Percentiles rank a stretch among this genome's conserved stretches.
These are phyloP conservation scores for Cantharellus cinnabarinus DNA, from an alignment of 768 basidiomycete genomes.

Conservation along the genomic window DNA sequence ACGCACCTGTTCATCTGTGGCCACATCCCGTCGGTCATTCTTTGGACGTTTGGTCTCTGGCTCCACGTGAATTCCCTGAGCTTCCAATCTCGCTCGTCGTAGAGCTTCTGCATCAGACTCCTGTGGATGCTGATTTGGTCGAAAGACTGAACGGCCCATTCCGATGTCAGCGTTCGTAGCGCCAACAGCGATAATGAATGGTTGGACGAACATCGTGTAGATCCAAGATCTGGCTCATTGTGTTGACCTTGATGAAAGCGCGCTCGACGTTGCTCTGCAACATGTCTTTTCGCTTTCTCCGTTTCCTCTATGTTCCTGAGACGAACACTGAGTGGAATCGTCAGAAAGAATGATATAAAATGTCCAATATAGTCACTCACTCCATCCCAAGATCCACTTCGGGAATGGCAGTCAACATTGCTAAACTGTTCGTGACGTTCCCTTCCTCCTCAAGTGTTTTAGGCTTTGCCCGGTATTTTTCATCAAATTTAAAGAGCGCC, in stretches of 20 bases:
- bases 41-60: conserved; percentile 3
- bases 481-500: conserved; percentile 50
- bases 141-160: conserved; percentile 32
- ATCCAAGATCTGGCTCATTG: conserved; percentile 71
- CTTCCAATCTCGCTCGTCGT: conserved; percentile 70
- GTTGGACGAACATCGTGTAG: conserved; percentile 58
- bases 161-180: neutral
- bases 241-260: conserved; percentile 22
- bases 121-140: conserved; percentile 60
- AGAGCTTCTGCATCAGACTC: conserved; percentile 63
- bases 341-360: neutral
- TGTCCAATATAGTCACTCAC: conserved; percentile 28
- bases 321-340: conserved; percentile 34
- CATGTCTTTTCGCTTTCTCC: conserved; percentile 80
- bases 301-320: conserved; percentile 94
- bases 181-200: conserved; percentile 1
- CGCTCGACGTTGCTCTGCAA: conserved; percentile 52
- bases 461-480: conserved; percentile 23
- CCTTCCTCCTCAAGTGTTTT: conserved; percentile 38
- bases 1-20: conserved; percentile 77
- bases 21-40: conserved; percentile 46
- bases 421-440: conserved; percentile 76
- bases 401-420: conserved; percentile 95
- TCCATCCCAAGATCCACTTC: conserved; percentile 98
- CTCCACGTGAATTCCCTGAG: conserved; percentile 32